Percentiles rank a stretch among this genome's conserved stretches.
These are phyloP conservation scores for Leccinellum luteum DNA, from an alignment of 768 basidiomycete genomes.

Conservation along the genomic window DNA sequence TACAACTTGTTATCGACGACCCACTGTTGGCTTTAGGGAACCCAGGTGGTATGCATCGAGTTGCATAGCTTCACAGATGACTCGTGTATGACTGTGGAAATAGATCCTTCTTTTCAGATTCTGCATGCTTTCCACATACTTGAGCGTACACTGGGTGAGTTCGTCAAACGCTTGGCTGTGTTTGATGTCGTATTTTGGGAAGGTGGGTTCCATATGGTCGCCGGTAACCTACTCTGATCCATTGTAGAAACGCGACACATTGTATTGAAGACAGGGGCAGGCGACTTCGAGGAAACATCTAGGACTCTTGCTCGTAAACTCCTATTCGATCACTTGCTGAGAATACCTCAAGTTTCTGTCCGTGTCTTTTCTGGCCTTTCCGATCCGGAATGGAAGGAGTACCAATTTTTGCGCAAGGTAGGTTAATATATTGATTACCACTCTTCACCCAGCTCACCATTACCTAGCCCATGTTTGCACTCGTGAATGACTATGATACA, in stretches of 20 bases:
- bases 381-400: conserved; percentile 50
- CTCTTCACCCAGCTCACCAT: conserved; percentile 9
- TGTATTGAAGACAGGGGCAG: conserved; percentile 38
- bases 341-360: conserved; percentile 39
- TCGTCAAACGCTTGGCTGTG: conserved; percentile 46
- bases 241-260: conserved; percentile 43
- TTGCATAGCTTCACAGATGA: background rate
- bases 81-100: background rate
- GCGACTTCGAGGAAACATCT: conserved; percentile 40
- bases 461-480: conserved; percentile 62
- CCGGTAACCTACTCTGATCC: background rate
- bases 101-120: conserved; percentile 59
- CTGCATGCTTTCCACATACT: conserved; percentile 56
- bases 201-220: conserved; percentile 31
- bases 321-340: conserved; percentile 48
- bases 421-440: background rate
- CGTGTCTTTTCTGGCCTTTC: conserved; percentile 43
- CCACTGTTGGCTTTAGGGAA: conserved; percentile 57
- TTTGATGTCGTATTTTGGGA: conserved; percentile 69
- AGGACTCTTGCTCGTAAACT: conserved; percentile 51
- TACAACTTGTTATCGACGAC: conserved; percentile 59
- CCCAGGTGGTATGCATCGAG: conserved; percentile 34
- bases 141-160: conserved; percentile 50
- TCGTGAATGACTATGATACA: conserved; percentile 53
- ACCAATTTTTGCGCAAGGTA: conserved; percentile 42